Percentiles rank a stretch among this genome's conserved stretches.
Conservation (phyloP, 2,329 filamentous ascomycete species). For the Plenodomus lindquistii region DNA sequence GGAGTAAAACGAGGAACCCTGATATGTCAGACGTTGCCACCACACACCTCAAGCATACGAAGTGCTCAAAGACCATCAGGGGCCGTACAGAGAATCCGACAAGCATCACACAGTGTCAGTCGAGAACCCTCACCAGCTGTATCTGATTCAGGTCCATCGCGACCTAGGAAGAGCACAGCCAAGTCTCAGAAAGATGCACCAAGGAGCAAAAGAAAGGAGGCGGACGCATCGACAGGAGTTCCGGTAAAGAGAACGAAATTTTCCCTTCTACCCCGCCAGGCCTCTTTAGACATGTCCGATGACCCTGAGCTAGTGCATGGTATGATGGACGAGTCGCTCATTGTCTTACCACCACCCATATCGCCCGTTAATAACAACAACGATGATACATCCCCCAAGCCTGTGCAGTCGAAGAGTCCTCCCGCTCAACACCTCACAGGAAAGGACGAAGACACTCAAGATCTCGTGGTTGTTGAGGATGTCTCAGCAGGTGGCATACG, state of each 20-base stretch:
- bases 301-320: constrained; percentile 33
- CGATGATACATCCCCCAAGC: neutral
- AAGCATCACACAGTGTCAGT: neutral
- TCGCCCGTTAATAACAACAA: neutral
- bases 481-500: neutral
- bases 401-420: neutral
- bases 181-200: neutral
- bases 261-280: constrained; percentile 6
- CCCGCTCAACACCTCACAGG: neutral
- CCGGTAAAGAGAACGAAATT: constrained; percentile 5
- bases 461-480: neutral
- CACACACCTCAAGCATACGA: constrained; percentile 5
- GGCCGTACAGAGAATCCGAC: constrained; percentile 1
- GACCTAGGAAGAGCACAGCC: neutral
- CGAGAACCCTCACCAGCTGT: constrained; percentile 10
- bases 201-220: constrained; percentile 11
- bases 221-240: neutral
- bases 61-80: constrained; percentile 5
- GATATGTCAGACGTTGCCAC: constrained; percentile 47
- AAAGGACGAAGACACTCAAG: neutral
- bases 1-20: constrained; percentile 49
- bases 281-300: constrained; percentile 18
- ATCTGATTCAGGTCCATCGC: neutral
- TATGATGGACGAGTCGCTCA: constrained; percentile 34
- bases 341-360: constrained; percentile 16